Evolutionary conservation across 306 rosid species (phyloP), one percentile per base, ranked within the genome.

Genomic region (Vigna radiata): DNA sequence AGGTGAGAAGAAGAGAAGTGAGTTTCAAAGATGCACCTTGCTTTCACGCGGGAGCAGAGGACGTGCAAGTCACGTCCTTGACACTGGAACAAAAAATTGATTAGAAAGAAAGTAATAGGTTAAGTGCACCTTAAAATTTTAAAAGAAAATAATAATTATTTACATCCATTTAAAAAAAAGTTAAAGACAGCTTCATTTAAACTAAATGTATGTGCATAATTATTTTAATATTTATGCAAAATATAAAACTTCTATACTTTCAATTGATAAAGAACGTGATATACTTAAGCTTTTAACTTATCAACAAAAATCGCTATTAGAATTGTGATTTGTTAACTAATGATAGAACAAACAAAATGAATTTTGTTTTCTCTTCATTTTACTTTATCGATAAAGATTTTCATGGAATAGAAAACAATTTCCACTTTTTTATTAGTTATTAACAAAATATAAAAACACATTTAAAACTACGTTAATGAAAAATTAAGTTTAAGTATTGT

Each of bases 21-120:
- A 65, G 50, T 81, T 65, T 61, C 81, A 68, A 52, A 60, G 19
- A 7, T 47, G 69, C 27, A 18, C 67, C 61, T 81, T 79, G 80
- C 83, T 46, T 86, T 6, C 61, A 60, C 83, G 91, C 83, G 46
- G 76, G 2, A 4, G 53, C 3, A 19, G 14, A 55, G 81, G 46
- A 69, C 82, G 93, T 83, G 86, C 23, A 64, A 53, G 44, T 44
- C 85, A 87, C 88, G 77, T 72, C 46, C 88, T 8, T 12, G 3
- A 11, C 46, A 41, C 27, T 8, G 0, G 5, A 23, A 10, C 4
- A 11, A 4, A 23, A 23, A 8, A 19, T 9, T 14, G 37, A 55
- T 21, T 21, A 12, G 1, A 21, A 56, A 23, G 3, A 23, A 25
- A 21, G 29, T 43, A 9, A 43, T 43, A 43, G 47, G 14, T 43